phyloP scores from a whole-genome alignment of 2,329 filamentous ascomycete species.

The Chaetomiaceae sp. region DNA sequence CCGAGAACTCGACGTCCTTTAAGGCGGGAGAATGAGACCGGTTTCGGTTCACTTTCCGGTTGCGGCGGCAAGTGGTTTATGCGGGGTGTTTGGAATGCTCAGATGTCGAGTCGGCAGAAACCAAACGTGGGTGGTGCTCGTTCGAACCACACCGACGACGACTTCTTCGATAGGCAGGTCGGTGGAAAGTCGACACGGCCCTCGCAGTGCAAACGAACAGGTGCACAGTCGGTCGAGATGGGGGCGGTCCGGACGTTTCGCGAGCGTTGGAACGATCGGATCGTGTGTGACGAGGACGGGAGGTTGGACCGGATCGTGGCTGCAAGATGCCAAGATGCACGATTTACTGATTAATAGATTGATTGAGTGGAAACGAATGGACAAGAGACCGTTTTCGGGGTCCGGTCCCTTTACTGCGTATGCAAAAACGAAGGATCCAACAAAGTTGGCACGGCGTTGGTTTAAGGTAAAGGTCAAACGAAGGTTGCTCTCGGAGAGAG shows the following conservation, averaged over 20 bases:
- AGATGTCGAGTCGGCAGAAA: background rate
- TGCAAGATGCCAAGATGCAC: too few relatives aligned
- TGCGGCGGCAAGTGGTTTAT: conserved; percentile 13
- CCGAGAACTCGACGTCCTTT: background rate
- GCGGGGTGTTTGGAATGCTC: conserved; percentile 18
- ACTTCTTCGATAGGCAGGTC: too few relatives aligned
- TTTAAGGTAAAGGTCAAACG: background rate
- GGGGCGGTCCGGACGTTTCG: background rate
- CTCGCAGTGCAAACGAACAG: background rate
- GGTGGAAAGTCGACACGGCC: background rate
- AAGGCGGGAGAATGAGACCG: conserved; percentile 11
- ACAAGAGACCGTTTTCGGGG: conserved; percentile 7
- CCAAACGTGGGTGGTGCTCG: background rate
- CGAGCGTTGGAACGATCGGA: background rate
- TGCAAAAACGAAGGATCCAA: conserved; percentile 9
- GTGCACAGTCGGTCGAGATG: background rate
- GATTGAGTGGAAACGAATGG: conserved; percentile 16
- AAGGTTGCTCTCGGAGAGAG: conserved; percentile 1
- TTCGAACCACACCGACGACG: too few relatives aligned
- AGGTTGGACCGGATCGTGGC: too few relatives aligned
- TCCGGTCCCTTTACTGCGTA: background rate
- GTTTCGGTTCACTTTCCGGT: conserved; percentile 21
- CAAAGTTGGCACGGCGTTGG: background rate
- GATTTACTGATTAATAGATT: too few relatives aligned
- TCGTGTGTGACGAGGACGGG: background rate